Evolutionary conservation across 164 flowering plant genomes (phyloP), one percentile per base, ranked within the genome.

Genomic region (Dillenia turbinata): DNA sequence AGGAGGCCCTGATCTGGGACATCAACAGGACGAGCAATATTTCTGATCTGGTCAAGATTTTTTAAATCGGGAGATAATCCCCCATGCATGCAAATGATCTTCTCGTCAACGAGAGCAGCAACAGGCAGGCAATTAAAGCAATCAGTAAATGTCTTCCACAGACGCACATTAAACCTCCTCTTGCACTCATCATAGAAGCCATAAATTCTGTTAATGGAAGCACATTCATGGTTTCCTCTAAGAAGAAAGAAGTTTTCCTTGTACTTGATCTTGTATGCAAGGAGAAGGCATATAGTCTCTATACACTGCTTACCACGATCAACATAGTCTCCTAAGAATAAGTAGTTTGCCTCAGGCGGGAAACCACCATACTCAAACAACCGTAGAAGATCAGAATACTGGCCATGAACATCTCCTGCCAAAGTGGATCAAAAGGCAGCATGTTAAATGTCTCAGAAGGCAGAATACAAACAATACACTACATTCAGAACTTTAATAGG

Each of bases 241-340:
- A 83, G 81, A 45, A 84, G 86, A 65, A 80, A 82, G 61, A 84
- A 82, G 56, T 84, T 82, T 57, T 80, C 83, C 57, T 72, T 82
- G 67, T 78, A 80, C 61, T 80, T 84, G 66, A 84, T 77, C 72
- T 84, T 84, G 75, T 78, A 84, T 47, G 87, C 79, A 52, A 80
- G 81, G 49, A 81, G 83, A 66, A 83, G 81, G 72, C 85, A 81
- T 46, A 84, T 84, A 13, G 89, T 82, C 76, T 84, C 89, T 47
- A 84, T 71, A 72, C 86, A 78, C 75, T 84, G 89, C 71, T 82
- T 80, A 44, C 89, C 89, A 75, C 86, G 83, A 65, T 82, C 86
- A 49, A 84, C 89, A 77, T 84, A 84, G 69, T 84, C 86, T 33
- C 89, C 89, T 5, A 84, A 68, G 56, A 84, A 82, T 51, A 84